phyloP scores from a whole-genome alignment of 306 rosid genomes.

The Prunus mira region DNA sequence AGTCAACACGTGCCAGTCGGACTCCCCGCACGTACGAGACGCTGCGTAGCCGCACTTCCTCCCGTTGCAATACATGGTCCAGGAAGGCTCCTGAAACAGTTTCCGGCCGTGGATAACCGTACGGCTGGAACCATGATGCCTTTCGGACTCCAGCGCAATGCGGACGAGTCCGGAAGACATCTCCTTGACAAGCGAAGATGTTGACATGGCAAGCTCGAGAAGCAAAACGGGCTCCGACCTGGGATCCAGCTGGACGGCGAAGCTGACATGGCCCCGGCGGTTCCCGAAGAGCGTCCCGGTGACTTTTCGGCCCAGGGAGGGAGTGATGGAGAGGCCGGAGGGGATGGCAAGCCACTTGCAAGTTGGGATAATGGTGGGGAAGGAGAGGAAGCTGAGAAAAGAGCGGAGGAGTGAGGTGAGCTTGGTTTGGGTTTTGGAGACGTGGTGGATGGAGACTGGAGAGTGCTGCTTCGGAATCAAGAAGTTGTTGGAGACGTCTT shows the following conservation, averaged over 20 bases:
- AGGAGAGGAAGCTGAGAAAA: conserved; percentile 56
- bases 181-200: conserved; percentile 73
- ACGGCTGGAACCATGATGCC: conserved; percentile 5
- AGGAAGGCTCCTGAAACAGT: conserved; percentile 64
- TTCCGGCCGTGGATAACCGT: conserved; percentile 14
- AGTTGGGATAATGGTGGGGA: conserved; percentile 48
- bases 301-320: conserved; percentile 56
- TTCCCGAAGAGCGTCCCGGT: conserved; percentile 91
- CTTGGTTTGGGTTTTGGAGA: conserved; percentile 28
- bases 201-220: conserved; percentile 78
- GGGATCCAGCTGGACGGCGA: conserved; percentile 82
- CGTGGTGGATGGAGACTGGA: conserved; percentile 17
- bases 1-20: conserved; percentile 60
- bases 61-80: conserved; percentile 95
- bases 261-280: conserved; percentile 84
- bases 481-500: conserved; percentile 43
- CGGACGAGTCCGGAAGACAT: conserved; percentile 94
- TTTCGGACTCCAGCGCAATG: conserved; percentile 75
- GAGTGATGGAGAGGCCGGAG: conserved; percentile 46
- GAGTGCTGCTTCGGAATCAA: conserved; percentile 35
- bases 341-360: conserved; percentile 76
- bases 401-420: conserved; percentile 57
- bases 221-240: conserved; percentile 59
- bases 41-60: conserved; percentile 64
- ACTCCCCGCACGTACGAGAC: conserved; percentile 66